Conservation (phyloP, 2,329 filamentous ascomycete genomes). For the Paracorniculantispora psalliotae region DNA sequence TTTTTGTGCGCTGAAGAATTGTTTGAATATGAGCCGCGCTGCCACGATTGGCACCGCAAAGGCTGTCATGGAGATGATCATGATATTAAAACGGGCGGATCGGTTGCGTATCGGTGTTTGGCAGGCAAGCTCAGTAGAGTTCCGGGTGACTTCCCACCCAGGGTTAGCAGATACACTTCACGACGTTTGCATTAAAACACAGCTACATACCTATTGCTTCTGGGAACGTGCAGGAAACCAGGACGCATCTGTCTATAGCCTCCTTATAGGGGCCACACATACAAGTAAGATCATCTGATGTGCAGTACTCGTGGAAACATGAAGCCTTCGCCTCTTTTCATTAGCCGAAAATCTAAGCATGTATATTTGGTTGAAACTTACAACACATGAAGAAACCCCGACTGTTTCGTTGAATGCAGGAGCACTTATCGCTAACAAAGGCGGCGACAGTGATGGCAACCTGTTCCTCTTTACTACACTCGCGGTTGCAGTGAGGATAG, state of each 20-base stretch:
- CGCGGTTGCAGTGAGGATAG: no score
- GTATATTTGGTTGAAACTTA: no score
- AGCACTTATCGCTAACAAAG: no score
- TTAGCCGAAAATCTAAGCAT: no score
- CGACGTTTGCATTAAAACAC: no score
- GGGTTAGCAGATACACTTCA: background rate
- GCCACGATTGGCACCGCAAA: constrained; percentile 27
- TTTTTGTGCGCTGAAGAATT: constrained; percentile 29
- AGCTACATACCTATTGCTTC: constrained; percentile 3
- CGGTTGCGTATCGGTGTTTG: constrained; percentile 3
- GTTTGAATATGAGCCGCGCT: constrained; percentile 31
- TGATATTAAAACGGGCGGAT: background rate
- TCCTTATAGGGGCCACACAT: background rate
- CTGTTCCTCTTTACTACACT: no score
- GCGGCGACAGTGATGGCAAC: no score
- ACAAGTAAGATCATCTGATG: background rate
- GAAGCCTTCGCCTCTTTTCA: no score
- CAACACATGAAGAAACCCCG: no score
- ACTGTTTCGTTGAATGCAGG: no score
- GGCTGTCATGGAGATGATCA: constrained; percentile 2
- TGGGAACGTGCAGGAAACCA: background rate
- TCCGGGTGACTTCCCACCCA: background rate
- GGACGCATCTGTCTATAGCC: background rate
- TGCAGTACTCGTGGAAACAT: background rate
- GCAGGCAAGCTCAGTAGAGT: constrained; percentile 3